Evolutionary conservation across 2,329 filamentous ascomycete genomes (phyloP), one percentile per base, ranked within the genome.

Genomic region (Fusarium sp.): DNA sequence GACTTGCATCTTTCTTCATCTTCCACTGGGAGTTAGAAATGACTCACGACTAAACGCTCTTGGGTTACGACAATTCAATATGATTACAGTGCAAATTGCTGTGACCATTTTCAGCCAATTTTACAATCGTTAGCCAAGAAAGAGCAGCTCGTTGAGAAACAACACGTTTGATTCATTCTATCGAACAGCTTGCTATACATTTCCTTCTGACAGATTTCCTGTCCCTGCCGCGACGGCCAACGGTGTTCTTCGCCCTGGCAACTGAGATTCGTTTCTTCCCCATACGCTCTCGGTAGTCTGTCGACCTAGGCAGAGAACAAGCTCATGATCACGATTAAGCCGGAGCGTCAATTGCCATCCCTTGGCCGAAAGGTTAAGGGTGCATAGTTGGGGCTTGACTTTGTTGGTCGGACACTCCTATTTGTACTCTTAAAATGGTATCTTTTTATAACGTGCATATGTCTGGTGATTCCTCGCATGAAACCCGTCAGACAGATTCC

Each of bases 311-410:
- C 94, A 92, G 86, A 97, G 89, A 97, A 83, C 81, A 89, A 82
- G 68, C 65, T 71, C 68, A 73, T 78, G 92, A 94, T 94, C 93
- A 92, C 94, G 92, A 97, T 96, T 97, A 97, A 98, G 95, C 95
- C 94, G 95, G 95, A 97, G 94, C 93, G 90, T 89, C 91, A 92
- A 91, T 90, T 95, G 91, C 89, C 93, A 91, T 90, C 88, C 90
- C 87, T 86, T 86, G 84, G 84, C 89, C 86, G 93, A 97, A 84
- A 97, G 93, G 89, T 86, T 81, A 81, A 84, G 86, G 90, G 90
- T 92, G 93, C 91, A 90, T 97, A 93, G 94, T 92, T 90, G 91
- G 88, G 86, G 94, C 89, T 97, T 97, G 95, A 97, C 94, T 97
- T 94, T 93, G 93, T 90, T 91, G 93, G 89, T 92, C 93, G 86